A percentile compares a stretch with the other conserved stretches of the same genome.
These are phyloP conservation scores for Ophiostoma novo-ulmi DNA, from an alignment of 2,329 filamentous ascomycete species.

Conservation along the genomic window DNA sequence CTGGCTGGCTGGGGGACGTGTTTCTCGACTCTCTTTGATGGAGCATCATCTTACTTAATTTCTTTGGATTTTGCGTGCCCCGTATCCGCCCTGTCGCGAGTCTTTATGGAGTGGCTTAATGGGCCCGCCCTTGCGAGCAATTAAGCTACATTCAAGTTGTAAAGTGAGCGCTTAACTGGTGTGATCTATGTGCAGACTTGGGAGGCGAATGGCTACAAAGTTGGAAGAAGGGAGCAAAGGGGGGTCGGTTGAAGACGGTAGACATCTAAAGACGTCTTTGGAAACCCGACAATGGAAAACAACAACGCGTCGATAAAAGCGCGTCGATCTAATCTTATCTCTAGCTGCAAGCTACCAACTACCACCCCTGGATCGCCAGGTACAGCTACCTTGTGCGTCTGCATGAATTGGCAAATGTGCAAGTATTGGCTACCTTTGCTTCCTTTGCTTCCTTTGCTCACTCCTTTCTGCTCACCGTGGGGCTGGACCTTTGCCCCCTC, in stretches of 20 bases:
- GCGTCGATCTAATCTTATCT: conserved; percentile 26
- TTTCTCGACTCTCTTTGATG: not conserved
- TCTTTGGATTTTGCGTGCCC: not conserved
- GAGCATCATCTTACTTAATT: conserved; percentile 15
- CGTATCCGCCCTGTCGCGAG: not conserved
- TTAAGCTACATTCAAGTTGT: not conserved
- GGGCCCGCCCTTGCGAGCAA: not conserved
- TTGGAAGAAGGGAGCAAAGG: not conserved
- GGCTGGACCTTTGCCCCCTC: conserved; percentile 1
- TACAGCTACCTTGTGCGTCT: not conserved
- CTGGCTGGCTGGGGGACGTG: conserved; percentile 14
- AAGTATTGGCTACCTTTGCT: not conserved
- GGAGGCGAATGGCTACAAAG: not conserved
- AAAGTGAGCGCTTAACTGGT: not conserved
- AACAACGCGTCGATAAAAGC: conserved; percentile 12
- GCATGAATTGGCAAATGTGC: not conserved
- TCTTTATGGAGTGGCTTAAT: not conserved
- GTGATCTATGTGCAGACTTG: not conserved
- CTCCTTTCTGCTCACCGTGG: not conserved
- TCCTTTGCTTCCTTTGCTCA: not conserved
- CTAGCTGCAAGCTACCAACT: not conserved
- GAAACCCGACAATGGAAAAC: not conserved
- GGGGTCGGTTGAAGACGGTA: no score
- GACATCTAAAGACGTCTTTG: no score
- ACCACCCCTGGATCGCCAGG: conserved; percentile 4